phyloP scores from a whole-genome alignment of 345 rosid genomes.

The Leavenworthia alabamica region DNA sequence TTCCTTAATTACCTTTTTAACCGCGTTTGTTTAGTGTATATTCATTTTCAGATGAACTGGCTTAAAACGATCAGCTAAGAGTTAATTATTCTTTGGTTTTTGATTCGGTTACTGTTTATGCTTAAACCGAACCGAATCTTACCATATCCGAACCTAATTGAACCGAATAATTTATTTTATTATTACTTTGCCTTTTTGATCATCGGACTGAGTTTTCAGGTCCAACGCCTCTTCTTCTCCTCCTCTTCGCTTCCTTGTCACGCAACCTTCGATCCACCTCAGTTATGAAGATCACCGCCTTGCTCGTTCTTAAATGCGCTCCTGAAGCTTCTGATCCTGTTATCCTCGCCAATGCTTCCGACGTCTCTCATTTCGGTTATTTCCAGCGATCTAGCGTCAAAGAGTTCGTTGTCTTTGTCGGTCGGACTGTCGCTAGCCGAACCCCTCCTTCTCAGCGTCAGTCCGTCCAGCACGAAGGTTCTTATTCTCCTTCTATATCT shows the following conservation, averaged over 20 bases:
- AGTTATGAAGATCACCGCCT: conserved; percentile 89
- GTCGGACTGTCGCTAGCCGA: conserved; percentile 90
- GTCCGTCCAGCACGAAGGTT: conserved; percentile 94
- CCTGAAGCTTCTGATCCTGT: conserved; percentile 51
- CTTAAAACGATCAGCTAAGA: too few relatives aligned
- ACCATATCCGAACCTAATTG: neutral
- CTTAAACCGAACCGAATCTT: too few relatives aligned
- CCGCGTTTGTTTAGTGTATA: too few relatives aligned
- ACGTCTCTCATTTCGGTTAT: conserved; percentile 86
- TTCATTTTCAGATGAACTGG: too few relatives aligned
- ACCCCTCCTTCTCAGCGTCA: conserved; percentile 83
- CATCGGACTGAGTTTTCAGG: conserved; percentile 3
- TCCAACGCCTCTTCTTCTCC: conserved; percentile 11
- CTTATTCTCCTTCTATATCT: neutral
- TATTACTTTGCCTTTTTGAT: neutral
- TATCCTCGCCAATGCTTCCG: conserved; percentile 59
- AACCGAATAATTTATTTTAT: too few relatives aligned
- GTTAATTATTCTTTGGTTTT: too few relatives aligned
- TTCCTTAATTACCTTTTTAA: too few relatives aligned
- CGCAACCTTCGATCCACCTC: conserved; percentile 15
- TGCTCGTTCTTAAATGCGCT: conserved; percentile 63
- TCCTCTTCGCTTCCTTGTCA: neutral
- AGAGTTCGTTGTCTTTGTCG: conserved; percentile 79
- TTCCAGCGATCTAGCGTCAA: conserved; percentile 80
- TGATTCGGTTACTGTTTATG: too few relatives aligned